Base-by-base conservation (phyloP, 768 basidiomycete genomes). In the Pulveroboletus sp. region DNA sequence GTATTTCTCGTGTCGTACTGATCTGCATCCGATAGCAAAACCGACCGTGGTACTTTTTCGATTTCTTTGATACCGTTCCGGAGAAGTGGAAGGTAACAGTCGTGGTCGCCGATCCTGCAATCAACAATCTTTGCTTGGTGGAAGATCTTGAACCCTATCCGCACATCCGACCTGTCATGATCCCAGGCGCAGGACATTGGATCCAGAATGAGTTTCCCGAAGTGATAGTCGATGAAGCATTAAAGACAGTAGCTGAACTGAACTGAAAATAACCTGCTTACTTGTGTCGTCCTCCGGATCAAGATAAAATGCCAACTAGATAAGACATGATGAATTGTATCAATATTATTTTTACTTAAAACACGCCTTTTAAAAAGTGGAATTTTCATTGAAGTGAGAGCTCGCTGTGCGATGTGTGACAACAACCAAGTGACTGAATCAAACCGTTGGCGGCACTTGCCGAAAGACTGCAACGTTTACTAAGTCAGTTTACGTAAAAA, bases 201-300 rank as follows among this genome's bases (percentile, higher is more conserved):
- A 60, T 67, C 13, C 65, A 63, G 27, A 50, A 23, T 14, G 64
- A 67, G 29, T 55, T 58, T 19, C 65, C 65, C 0, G 53, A 67
- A 6, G 47, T 47, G 21, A 55, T 67, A 0, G 51, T 63, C 5
- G 41, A 55, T 17, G 52, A 51, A 25, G 59, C 54, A 13, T 40
- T 59, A 20, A 53, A 47, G 39, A 49, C 40, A 11, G 50, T 59
- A 2, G 49, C 49, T 23, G 14, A 35, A 19, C 17, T 35, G 16
- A n/a, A 35, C n/a, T n/a, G n/a, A n/a, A n/a, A n/a, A n/a, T n/a
- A n/a, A n/a, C n/a, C n/a, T n/a, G n/a, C n/a, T n/a, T n/a, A n/a
- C n/a, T n/a, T n/a, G n/a, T n/a, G n/a, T n/a, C n/a, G n/a, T n/a
- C n/a, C n/a, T n/a, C n/a, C n/a, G n/a, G n/a, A n/a, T n/a, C n/a